These are phyloP conservation scores for Lactifluus subvellereus DNA, from an alignment of 768 basidiomycete genomes.

Conservation along the genomic window DNA sequence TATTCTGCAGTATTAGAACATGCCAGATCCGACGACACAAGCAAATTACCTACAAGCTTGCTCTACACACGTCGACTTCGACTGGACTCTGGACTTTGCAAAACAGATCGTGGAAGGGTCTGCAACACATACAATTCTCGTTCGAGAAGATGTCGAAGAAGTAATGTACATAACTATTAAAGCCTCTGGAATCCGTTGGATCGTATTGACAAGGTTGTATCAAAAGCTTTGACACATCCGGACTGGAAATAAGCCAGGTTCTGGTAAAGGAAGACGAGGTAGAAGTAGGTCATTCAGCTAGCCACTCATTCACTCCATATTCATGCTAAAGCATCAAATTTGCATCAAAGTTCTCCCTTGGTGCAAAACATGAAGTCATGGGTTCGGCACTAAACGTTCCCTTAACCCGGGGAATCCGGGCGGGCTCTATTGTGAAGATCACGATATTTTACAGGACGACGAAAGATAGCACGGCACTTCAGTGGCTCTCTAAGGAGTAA, in stretches of 20 bases:
- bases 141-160: conserved; percentile 47
- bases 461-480: conserved; percentile 41
- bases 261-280: conserved; percentile 47
- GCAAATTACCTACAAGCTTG: conserved; percentile 70
- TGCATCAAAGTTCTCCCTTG: conserved; percentile 29
- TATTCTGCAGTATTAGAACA: not conserved
- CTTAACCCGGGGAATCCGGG: conserved; percentile 27
- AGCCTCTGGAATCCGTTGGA: not conserved
- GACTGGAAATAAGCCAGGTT: conserved; percentile 53
- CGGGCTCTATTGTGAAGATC: conserved; percentile 35
- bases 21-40: conserved; percentile 63
- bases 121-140: conserved; percentile 55
- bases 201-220: not conserved
- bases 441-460: conserved; percentile 43
- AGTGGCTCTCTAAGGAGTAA: conserved; percentile 48
- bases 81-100: conserved; percentile 76
- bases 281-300: conserved; percentile 36
- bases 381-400: conserved; percentile 39
- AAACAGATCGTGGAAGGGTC: conserved; percentile 55
- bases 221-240: conserved; percentile 66
- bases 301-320: too few species aligned
- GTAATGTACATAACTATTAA: conserved; percentile 45
- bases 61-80: conserved; percentile 62
- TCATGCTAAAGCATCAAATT: conserved; percentile 23
- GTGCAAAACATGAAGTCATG: conserved; percentile 33